A percentile compares a stretch with the other conserved stretches of the same genome.
phyloP scores from a whole-genome alignment of 2,329 filamentous ascomycete species.

The Colletotrichum noveboracense region DNA sequence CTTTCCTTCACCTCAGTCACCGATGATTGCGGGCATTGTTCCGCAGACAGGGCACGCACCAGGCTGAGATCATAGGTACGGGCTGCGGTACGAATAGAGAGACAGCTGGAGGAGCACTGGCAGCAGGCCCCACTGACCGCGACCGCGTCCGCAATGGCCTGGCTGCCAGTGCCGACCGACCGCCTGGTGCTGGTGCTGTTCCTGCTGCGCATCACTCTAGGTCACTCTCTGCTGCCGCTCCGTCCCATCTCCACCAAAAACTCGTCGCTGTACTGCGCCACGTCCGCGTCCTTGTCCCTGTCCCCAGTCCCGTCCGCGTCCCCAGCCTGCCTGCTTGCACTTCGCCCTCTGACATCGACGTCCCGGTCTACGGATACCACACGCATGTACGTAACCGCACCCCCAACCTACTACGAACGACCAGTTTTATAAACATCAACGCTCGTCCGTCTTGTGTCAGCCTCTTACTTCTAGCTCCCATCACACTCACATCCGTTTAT shows the following conservation, averaged over 20 bases:
- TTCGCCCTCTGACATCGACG: constrained; percentile 12
- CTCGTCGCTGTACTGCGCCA: constrained; percentile 15
- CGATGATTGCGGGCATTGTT: not conserved
- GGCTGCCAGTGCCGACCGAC: not conserved
- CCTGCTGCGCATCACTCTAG: not conserved
- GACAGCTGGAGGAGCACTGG: not conserved
- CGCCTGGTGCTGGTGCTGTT: not conserved
- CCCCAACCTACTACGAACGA: not conserved
- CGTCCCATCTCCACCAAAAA: constrained; percentile 18
- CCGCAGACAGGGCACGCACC: not conserved
- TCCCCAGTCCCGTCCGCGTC: not conserved
- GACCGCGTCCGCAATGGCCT: not conserved
- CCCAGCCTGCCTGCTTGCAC: not conserved
- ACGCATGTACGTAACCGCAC: constrained; percentile 1
- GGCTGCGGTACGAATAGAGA: not conserved
- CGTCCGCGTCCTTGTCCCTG: constrained; percentile 16
- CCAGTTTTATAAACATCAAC: constrained; percentile 21
- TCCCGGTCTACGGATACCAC: not conserved
- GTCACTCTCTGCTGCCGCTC: not conserved
- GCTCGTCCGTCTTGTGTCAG: constrained; percentile 10
- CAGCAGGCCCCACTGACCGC: not conserved
- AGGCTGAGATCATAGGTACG: not conserved
- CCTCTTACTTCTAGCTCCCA: not conserved
- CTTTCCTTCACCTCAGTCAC: not conserved
- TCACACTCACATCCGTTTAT: constrained; percentile 4